Evolutionary conservation across 805 yeast species (phyloP).

Genomic region (Candida wancherniae): DNA sequence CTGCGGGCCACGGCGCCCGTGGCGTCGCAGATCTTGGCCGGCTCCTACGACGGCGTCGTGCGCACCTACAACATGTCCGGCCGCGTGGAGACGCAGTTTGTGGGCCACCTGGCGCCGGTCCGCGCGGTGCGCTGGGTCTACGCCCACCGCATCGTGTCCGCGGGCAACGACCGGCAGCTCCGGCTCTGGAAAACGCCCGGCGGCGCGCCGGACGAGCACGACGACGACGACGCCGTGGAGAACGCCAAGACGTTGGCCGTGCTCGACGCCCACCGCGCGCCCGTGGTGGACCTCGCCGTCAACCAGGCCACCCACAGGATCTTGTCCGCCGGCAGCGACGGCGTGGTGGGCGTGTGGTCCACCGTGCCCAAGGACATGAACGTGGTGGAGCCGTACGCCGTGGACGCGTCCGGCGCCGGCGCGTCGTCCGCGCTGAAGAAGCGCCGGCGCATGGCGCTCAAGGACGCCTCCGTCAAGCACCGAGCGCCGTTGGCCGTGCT

Average conservation of each 20-base stretch:
- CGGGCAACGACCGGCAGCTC: slow-evolving; percentile 83
- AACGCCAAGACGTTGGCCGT: slow-evolving; percentile 78
- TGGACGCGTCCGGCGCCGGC: slow-evolving; percentile 15
- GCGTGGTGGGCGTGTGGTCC: slow-evolving; percentile 82
- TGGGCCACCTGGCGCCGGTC: slow-evolving; percentile 87
- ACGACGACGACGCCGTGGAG: slow-evolving; percentile 35
- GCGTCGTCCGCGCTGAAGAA: slow-evolving; percentile 80
- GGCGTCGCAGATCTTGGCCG: slow-evolving; percentile 65
- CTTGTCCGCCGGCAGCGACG: slow-evolving; percentile 81
- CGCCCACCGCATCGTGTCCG: slow-evolving; percentile 71
- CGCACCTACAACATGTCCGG: slow-evolving; percentile 85
- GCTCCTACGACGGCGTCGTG: slow-evolving; percentile 92
- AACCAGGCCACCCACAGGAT: slow-evolving; percentile 52
- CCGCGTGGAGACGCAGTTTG: slow-evolving; percentile 68
- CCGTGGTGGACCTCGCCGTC: slow-evolving; percentile 76
- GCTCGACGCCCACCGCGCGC: slow-evolving; percentile 83
- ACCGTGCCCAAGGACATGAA: slow-evolving; percentile 79
- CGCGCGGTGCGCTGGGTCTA: slow-evolving; percentile 77
- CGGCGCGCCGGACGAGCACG: slow-evolving; percentile 31
- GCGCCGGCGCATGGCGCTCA: slow-evolving; percentile 76
- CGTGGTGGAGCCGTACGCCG: slow-evolving; percentile 27
- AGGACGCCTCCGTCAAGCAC: slow-evolving; percentile 70
- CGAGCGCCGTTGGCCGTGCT: slow-evolving; percentile 76
- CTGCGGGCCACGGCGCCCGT: slow-evolving; percentile 21
- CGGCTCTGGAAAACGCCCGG: slow-evolving; percentile 75